Evolutionary conservation across 257 asterid species (phyloP), one percentile per base, ranked within the genome.

Genomic region (Prunella vulgaris): DNA sequence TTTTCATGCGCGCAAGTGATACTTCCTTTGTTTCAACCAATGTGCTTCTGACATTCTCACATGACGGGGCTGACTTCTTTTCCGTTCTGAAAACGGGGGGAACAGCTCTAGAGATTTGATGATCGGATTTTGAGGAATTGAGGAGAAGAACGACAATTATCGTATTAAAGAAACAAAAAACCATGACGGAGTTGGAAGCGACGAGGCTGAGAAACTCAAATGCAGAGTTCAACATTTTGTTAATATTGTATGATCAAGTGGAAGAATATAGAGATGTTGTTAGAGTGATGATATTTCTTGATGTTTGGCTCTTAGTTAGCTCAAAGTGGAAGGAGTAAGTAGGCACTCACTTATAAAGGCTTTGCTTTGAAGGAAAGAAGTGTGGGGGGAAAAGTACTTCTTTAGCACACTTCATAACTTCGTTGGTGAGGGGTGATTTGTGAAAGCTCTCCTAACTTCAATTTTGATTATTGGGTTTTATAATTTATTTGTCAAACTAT

Each of bases 131-230:
- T 32, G 80, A 77, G 73, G 79, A 70, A 14, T 78, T 81, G 22
- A 85, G 64, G 10, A 89, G 78, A 22, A 91, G 70, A 66, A 87
- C 25, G 20, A 75, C 86, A 7, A 85, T 84, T 74, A 92, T 80
- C 37, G 89, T 69, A 76, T 89, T 87, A 79, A 85, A 87, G 33
- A 84, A 79, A 60, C 90, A 87, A 67, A 89, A 89, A 51, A 77
- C 78, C 33, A 81, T 70, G 7, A 72, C 84, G 72, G 96, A 82
- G 66, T 82, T 82, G 17, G 90, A 84, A 72, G 90, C 76, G 27
- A 87, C 90, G 8, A 83, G 24, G 68, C 60, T 59, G 81, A 92
- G 79, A 69, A 84, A 44, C 57, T 85, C 90, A 33, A 80, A 28
- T 20, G 90, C 80, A 63, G 83, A 79, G 58, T 56, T 57, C 82